A percentile compares a stretch with the other conserved stretches of the same genome.
Evolutionary conservation across 345 rosid genomes (phyloP).

Genomic region (Populus davidiana): DNA sequence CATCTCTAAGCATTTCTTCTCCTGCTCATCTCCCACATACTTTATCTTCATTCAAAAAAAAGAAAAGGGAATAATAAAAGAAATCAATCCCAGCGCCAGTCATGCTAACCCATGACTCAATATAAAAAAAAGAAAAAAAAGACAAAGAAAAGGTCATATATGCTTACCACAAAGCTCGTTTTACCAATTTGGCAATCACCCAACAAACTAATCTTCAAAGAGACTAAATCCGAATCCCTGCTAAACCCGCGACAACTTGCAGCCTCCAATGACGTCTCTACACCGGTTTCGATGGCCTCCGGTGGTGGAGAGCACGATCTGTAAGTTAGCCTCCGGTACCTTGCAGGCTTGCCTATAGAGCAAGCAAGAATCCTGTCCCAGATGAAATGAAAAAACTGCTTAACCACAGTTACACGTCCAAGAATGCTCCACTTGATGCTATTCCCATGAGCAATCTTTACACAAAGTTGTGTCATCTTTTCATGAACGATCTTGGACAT

Average conservation of each 20-base stretch:
- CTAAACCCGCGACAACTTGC: constrained; percentile 34
- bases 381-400: constrained; percentile 57
- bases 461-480: constrained; percentile 55
- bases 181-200: constrained; percentile 96
- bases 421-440: constrained; percentile 53
- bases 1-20: constrained; percentile 63
- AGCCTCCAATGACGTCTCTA: constrained; percentile 3
- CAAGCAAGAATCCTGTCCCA: constrained; percentile 84
- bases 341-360: constrained; percentile 52
- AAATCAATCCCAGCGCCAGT: not conserved
- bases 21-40: constrained; percentile 79
- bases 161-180: constrained; percentile 77
- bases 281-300: constrained; percentile 17
- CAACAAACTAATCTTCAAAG: constrained; percentile 79
- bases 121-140: not conserved
- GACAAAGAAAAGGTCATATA: not conserved
- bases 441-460: constrained; percentile 49
- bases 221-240: constrained; percentile 75
- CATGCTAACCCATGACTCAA: not conserved
- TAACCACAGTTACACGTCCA: constrained; percentile 54
- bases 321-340: constrained; percentile 52
- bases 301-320: constrained; percentile 40
- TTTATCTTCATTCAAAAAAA: constrained; percentile 43
- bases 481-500: constrained; percentile 42
- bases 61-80: not conserved